phyloP scores from a whole-genome alignment of 1,284 basidiomycete species.

The Malassezia yamatoensis region DNA sequence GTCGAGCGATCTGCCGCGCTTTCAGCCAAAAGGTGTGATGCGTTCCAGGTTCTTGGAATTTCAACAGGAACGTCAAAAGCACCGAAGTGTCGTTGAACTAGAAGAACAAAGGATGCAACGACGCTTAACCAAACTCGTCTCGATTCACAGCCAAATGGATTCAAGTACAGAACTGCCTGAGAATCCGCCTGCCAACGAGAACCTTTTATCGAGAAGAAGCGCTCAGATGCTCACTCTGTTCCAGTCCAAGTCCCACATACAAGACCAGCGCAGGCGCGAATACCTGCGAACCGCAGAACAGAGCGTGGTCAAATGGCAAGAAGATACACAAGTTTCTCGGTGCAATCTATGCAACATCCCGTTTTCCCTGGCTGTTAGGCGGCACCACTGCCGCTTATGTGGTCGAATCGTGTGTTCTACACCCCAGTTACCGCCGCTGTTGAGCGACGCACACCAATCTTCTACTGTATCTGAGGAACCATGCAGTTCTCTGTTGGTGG shows the following conservation, averaged over 20 bases:
- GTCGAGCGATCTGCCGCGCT: constrained; percentile 23
- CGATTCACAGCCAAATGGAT: neutral
- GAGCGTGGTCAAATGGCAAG: constrained; percentile 87
- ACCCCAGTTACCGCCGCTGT: constrained; percentile 56
- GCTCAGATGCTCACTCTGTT: constrained; percentile 8
- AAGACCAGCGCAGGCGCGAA: neutral
- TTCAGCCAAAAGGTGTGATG: constrained; percentile 36
- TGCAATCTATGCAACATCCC: constrained; percentile 79
- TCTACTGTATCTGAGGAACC: neutral
- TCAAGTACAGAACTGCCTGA: neutral
- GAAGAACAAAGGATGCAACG: constrained; percentile 39
- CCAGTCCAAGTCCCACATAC: neutral
- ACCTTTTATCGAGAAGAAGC: neutral
- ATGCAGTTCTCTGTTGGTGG: constrained; percentile 4
- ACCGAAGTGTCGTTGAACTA: constrained; percentile 24
- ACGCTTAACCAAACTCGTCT: constrained; percentile 27
- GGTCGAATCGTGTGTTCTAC: constrained; percentile 85
- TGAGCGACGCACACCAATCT: neutral
- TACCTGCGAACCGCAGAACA: constrained; percentile 56
- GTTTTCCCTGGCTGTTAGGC: constrained; percentile 81
- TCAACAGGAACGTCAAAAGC: constrained; percentile 15
- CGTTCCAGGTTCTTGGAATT: constrained; percentile 29
- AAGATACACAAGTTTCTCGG: constrained; percentile 62
- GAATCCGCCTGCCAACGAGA: neutral
- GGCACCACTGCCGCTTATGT: constrained; percentile 92